Conservation (phyloP, 768 basidiomycete species). For the Macrocybe gigantea region DNA sequence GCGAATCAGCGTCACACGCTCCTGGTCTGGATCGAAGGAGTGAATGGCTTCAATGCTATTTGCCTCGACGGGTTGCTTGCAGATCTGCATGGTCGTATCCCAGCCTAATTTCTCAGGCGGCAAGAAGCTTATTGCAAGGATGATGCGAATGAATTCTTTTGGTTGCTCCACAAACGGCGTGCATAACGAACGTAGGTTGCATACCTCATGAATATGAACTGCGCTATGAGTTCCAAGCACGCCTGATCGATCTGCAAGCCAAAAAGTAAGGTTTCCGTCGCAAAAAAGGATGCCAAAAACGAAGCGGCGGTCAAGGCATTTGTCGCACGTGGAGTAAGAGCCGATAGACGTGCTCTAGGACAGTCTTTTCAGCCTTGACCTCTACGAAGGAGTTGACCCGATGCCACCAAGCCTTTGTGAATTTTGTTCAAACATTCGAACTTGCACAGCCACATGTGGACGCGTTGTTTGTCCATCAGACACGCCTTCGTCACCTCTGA, state of each 20-base stretch:
- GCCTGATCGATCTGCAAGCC: not conserved
- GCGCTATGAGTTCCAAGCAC: not conserved
- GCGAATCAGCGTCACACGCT: constrained; percentile 59
- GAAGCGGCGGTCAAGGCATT: not conserved
- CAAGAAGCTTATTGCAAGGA: not conserved
- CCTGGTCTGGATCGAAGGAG: constrained; percentile 35
- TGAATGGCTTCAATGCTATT: not conserved
- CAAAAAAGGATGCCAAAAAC: not conserved
- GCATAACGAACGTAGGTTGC: not conserved
- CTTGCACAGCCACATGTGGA: no score
- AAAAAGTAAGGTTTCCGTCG: not conserved
- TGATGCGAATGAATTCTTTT: not conserved
- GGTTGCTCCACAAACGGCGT: not conserved
- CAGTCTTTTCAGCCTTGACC: not conserved
- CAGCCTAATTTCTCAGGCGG: not conserved
- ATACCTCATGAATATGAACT: not conserved
- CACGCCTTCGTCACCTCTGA: no score
- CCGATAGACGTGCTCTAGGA: not conserved
- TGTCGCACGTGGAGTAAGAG: not conserved
- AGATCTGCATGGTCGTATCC: not conserved
- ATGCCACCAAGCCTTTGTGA: not conserved
- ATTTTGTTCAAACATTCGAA: no score
- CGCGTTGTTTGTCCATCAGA: no score
- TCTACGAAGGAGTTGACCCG: not conserved
- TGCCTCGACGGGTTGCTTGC: not conserved